phyloP scores from a whole-genome alignment of 371 early-diverging fungal species.

The Apophysomyces ossiformis region DNA sequence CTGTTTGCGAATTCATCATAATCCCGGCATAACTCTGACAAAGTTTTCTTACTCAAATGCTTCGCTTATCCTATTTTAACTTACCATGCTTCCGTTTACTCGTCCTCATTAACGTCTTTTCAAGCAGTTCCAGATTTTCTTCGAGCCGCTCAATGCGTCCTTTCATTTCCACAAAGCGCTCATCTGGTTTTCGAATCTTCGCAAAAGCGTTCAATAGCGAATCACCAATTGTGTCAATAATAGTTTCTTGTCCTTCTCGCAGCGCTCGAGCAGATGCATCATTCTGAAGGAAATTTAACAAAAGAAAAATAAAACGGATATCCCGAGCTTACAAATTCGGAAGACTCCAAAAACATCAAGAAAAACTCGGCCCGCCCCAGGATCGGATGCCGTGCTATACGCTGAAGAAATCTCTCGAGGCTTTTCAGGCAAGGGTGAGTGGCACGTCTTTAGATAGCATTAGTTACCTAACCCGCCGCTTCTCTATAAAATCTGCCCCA shows the following conservation, averaged over 20 bases:
- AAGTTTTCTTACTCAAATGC: not conserved
- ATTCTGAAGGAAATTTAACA: conserved; percentile 36
- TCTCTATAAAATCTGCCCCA: conserved; percentile 87
- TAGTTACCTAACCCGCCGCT: conserved; percentile 60
- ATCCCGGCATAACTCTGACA: conserved; percentile 73
- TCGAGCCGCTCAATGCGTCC: conserved; percentile 82
- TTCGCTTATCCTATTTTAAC: not conserved
- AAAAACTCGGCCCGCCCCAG: conserved; percentile 73
- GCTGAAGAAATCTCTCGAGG: conserved; percentile 79
- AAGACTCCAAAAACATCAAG: conserved; percentile 80
- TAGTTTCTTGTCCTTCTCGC: conserved; percentile 66
- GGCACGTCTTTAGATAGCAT: not conserved
- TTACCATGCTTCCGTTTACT: conserved; percentile 76
- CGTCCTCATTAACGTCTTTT: conserved; percentile 76
- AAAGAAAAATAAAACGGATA: too few species aligned
- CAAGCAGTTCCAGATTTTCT: conserved; percentile 80
- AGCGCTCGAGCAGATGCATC: conserved; percentile 54
- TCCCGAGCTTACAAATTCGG: conserved; percentile 65
- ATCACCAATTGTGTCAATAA: conserved; percentile 89
- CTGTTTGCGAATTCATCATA: conserved; percentile 80
- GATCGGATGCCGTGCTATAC: conserved; percentile 89
- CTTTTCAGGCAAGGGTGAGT: conserved; percentile 26
- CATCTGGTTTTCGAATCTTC: conserved; percentile 89
- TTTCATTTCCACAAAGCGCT: conserved; percentile 80
- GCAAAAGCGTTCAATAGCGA: conserved; percentile 87